Conservation (phyloP, 2,329 filamentous ascomycete genomes). For the Pseudocercospora musae region DNA sequence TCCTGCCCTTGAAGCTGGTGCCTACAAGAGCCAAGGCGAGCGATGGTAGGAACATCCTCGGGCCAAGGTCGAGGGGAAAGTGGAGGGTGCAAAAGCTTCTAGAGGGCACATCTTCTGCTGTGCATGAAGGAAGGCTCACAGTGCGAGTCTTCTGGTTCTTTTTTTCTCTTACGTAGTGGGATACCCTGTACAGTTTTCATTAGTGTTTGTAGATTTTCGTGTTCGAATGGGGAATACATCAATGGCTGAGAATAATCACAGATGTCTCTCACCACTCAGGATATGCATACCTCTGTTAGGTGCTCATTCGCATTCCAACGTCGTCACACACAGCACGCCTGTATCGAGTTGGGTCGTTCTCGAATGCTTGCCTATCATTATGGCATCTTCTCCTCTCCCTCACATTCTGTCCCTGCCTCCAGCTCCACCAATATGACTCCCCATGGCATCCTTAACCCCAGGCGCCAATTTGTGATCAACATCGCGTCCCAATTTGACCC, state of each 20-base stretch:
- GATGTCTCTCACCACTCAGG: background rate
- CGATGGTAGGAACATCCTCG: slow-evolving; percentile 26
- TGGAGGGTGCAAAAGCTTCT: background rate
- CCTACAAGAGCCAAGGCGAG: slow-evolving; percentile 27
- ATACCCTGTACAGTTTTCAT: slow-evolving; percentile 9
- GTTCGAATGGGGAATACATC: background rate
- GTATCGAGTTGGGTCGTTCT: background rate
- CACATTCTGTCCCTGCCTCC: slow-evolving; percentile 3
- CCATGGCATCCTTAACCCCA: slow-evolving; percentile 36
- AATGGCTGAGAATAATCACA: background rate
- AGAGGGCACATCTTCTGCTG: background rate
- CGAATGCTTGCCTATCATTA: background rate
- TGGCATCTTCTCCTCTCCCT: background rate
- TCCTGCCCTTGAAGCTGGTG: slow-evolving; percentile 39
- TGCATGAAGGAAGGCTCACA: background rate
- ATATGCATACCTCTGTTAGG: background rate
- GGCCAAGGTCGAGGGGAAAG: background rate
- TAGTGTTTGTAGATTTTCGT: background rate
- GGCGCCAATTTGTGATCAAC: slow-evolving; percentile 57
- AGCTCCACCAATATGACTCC: slow-evolving; percentile 34
- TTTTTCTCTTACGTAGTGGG: background rate
- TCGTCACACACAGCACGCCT: background rate
- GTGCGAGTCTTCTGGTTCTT: background rate
- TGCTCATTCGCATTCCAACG: background rate
- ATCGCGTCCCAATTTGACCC: no score